These are phyloP conservation scores for Apiotrichum sp. DNA, from an alignment of 1,284 basidiomycete species.

Conservation along the genomic window DNA sequence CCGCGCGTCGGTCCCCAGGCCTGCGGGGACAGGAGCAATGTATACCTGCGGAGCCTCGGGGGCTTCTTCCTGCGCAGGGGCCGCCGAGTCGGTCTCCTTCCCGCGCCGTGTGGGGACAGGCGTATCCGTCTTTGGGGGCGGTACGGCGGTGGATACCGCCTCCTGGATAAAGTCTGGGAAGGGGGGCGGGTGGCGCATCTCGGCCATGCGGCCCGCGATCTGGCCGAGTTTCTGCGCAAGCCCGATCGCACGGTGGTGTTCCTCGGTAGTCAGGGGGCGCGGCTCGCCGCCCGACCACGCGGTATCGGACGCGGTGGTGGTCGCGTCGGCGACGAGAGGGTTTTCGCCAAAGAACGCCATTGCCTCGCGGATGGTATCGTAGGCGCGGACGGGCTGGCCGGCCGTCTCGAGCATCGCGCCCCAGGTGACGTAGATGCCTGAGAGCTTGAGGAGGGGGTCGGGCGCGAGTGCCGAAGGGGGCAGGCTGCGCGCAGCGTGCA, in stretches of 20 bases:
- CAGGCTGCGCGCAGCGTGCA: conserved; percentile 27
- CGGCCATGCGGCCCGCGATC: conserved; percentile 17
- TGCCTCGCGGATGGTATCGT: conserved; percentile 30
- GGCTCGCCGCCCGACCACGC: conserved; percentile 7
- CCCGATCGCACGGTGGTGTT: conserved; percentile 40
- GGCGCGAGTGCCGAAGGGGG: conserved; percentile 29
- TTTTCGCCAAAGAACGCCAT: conserved; percentile 29
- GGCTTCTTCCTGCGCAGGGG: neutral
- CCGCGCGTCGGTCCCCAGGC: neutral
- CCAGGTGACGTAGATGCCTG: conserved; percentile 42
- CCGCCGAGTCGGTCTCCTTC: neutral
- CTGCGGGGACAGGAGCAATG: conserved; percentile 1
- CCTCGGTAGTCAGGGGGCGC: conserved; percentile 22
- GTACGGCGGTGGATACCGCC: neutral
- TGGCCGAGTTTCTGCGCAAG: conserved; percentile 31
- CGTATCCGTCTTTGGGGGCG: neutral
- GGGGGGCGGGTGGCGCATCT: conserved; percentile 4
- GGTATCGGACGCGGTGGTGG: neutral
- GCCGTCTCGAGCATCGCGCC: conserved; percentile 36
- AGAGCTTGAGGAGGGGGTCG: conserved; percentile 41
- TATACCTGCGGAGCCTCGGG: neutral
- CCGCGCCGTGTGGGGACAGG: neutral
- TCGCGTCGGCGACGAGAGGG: conserved; percentile 16
- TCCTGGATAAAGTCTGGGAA: conserved; percentile 3
- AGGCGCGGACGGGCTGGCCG: conserved; percentile 33